Conservation (phyloP, 2,329 filamentous ascomycete species). For the Dothideomycetes sp. region DNA sequence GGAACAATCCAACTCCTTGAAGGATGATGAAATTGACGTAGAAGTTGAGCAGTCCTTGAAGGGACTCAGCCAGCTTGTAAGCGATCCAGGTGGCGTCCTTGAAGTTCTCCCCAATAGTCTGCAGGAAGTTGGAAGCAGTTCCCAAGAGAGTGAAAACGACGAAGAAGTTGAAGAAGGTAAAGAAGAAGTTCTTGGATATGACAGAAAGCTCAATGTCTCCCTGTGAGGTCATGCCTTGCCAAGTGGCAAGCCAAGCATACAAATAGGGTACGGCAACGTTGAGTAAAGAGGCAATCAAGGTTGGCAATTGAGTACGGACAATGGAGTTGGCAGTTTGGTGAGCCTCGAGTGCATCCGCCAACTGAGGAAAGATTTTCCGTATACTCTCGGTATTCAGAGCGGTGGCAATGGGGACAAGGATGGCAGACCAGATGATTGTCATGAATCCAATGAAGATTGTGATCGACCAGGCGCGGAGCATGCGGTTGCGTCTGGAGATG, state of each 20-base stretch:
- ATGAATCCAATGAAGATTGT: slow-evolving; percentile 74
- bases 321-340: slow-evolving; percentile 65
- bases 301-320: slow-evolving; percentile 80
- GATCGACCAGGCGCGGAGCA: slow-evolving; percentile 70
- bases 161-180: slow-evolving; percentile 98
- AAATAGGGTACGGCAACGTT: slow-evolving; percentile 86
- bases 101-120: slow-evolving; percentile 58
- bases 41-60: slow-evolving; percentile 67
- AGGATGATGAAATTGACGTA: slow-evolving; percentile 92
- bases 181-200: slow-evolving; percentile 98
- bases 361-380: slow-evolving; percentile 54
- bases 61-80: slow-evolving; percentile 59
- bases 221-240: slow-evolving; percentile 89
- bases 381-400: slow-evolving; percentile 76
- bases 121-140: slow-evolving; percentile 58
- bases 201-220: slow-evolving; percentile 89
- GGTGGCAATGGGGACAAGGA: slow-evolving; percentile 68
- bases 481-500: slow-evolving; percentile 59
- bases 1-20: slow-evolving; percentile 86
- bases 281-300: slow-evolving; percentile 71
- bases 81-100: slow-evolving; percentile 73
- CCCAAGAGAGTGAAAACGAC: slow-evolving; percentile 84
- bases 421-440: slow-evolving; percentile 77
- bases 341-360: slow-evolving; percentile 55
- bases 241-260: slow-evolving; percentile 84